Evolutionary conservation across 2,329 filamentous ascomycete species (phyloP).

Genomic region (Corniculantispora saksenae): DNA sequence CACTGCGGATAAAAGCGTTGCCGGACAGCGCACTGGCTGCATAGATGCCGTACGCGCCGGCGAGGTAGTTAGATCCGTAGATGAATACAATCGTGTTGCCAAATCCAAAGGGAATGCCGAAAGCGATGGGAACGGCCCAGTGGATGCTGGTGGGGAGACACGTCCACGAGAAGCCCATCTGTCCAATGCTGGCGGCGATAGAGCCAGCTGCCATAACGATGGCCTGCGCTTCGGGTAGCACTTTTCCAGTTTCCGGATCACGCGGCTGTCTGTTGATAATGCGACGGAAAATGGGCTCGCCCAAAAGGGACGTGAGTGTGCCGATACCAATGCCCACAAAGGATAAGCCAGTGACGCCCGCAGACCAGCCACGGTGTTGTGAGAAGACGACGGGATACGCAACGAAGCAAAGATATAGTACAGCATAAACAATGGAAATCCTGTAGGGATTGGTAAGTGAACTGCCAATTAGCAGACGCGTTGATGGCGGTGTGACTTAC

Average conservation of each 20-base stretch:
- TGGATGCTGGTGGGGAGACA: slow-evolving; percentile 71
- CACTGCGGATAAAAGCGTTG: slow-evolving; percentile 68
- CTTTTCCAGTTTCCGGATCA: slow-evolving; percentile 70
- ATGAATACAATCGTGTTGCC: slow-evolving; percentile 76
- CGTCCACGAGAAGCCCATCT: slow-evolving; percentile 82
- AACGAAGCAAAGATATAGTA: slow-evolving; percentile 84
- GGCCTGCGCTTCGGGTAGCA: slow-evolving; percentile 75
- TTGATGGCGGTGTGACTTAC: slow-evolving; percentile 37
- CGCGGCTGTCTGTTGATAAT: slow-evolving; percentile 73
- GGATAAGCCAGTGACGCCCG: slow-evolving; percentile 70
- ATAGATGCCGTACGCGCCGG: slow-evolving; percentile 73
- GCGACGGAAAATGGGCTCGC: slow-evolving; percentile 68
- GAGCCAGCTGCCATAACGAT: slow-evolving; percentile 73
- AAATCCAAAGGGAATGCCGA: slow-evolving; percentile 72
- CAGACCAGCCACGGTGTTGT: slow-evolving; percentile 70
- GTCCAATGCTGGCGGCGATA: slow-evolving; percentile 70
- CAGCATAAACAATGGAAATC: slow-evolving; percentile 77
- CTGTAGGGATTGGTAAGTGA: slow-evolving; percentile 34
- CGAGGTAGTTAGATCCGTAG: slow-evolving; percentile 74
- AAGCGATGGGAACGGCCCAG: slow-evolving; percentile 72
- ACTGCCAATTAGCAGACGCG: not conserved
- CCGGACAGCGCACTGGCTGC: slow-evolving; percentile 74
- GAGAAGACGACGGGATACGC: slow-evolving; percentile 80
- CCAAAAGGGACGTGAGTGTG: slow-evolving; percentile 58
- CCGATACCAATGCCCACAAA: slow-evolving; percentile 67